Conservation (phyloP, 1,139 yeast species). For the Taphrina wiesneri region DNA sequence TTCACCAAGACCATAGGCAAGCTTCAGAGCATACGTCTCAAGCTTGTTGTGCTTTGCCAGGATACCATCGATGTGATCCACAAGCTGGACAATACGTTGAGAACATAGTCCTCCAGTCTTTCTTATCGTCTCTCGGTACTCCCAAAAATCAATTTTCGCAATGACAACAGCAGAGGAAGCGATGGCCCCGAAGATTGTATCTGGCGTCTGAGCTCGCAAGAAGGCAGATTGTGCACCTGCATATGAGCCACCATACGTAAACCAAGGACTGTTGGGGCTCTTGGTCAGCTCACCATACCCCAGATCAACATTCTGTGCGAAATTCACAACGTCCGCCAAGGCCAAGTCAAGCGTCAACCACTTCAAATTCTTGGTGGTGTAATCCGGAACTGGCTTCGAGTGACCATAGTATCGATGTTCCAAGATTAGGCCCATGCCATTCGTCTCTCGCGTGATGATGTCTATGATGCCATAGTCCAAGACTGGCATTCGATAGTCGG, state of each 20-base stretch:
- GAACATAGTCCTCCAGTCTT: neutral
- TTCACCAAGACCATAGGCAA: neutral
- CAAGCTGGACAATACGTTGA: neutral
- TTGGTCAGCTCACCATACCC: slow-evolving; percentile 4
- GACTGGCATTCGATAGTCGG: neutral
- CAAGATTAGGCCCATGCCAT: neutral
- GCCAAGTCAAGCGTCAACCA: slow-evolving; percentile 1
- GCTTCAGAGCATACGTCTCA: neutral
- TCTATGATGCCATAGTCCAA: slow-evolving; percentile 6
- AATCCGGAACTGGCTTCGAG: neutral
- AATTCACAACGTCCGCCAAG: neutral
- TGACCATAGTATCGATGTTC: slow-evolving; percentile 10
- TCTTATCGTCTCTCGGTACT: neutral
- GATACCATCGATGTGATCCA: neutral
- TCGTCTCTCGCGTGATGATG: neutral
- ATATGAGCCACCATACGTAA: neutral
- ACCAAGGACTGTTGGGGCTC: slow-evolving; percentile 3
- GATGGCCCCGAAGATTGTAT: neutral
- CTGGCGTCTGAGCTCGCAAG: neutral
- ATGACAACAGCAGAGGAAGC: neutral
- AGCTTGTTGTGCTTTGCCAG: neutral
- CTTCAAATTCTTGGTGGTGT: neutral
- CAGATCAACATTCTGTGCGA: neutral
- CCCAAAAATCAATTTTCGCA: neutral
- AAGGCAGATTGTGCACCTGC: slow-evolving; percentile 1